phyloP scores from a whole-genome alignment of 257 asterid species.

The Vinca minor region DNA sequence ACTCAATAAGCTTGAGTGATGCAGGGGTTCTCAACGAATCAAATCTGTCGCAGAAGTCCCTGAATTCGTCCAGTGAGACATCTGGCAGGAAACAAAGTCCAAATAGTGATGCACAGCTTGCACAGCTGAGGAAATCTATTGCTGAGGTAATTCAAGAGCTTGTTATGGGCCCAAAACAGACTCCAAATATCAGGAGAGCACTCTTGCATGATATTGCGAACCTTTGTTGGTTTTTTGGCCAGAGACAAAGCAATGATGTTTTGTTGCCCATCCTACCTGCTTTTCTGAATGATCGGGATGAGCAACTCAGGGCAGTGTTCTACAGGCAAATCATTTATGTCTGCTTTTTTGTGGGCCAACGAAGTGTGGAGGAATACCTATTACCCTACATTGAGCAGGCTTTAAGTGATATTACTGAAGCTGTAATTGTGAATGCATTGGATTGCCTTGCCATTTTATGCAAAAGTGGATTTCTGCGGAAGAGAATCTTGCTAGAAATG shows the following conservation, averaged over 20 bases:
- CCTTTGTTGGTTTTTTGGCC: slow-evolving; percentile 98
- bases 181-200: slow-evolving; percentile 97
- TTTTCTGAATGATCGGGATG: slow-evolving; percentile 92
- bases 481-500: slow-evolving; percentile 82
- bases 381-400: slow-evolving; percentile 98
- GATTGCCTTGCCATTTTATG: slow-evolving; percentile 92
- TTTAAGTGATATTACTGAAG: slow-evolving; percentile 67
- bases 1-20: slow-evolving; percentile 92
- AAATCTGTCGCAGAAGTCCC: slow-evolving; percentile 51
- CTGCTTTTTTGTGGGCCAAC: slow-evolving; percentile 87
- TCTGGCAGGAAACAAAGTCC: slow-evolving; percentile 41
- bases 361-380: slow-evolving; percentile 98
- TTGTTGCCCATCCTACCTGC: slow-evolving; percentile 97
- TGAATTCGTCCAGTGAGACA: slow-evolving; percentile 29
- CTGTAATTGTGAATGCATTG: slow-evolving; percentile 83
- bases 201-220: slow-evolving; percentile 94
- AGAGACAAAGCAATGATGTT: slow-evolving; percentile 95
- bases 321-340: slow-evolving; percentile 85
- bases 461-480: slow-evolving; percentile 75
- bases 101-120: slow-evolving; percentile 75
- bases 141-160: slow-evolving; percentile 99
- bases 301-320: slow-evolving; percentile 95
- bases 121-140: slow-evolving; percentile 77
- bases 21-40: slow-evolving; percentile 92
- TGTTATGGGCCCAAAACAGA: slow-evolving; percentile 98